A percentile compares a stretch with the other conserved stretches of the same genome.
Evolutionary conservation across 768 basidiomycete species (phyloP).

Genomic region (Tylopilus sp.): DNA sequence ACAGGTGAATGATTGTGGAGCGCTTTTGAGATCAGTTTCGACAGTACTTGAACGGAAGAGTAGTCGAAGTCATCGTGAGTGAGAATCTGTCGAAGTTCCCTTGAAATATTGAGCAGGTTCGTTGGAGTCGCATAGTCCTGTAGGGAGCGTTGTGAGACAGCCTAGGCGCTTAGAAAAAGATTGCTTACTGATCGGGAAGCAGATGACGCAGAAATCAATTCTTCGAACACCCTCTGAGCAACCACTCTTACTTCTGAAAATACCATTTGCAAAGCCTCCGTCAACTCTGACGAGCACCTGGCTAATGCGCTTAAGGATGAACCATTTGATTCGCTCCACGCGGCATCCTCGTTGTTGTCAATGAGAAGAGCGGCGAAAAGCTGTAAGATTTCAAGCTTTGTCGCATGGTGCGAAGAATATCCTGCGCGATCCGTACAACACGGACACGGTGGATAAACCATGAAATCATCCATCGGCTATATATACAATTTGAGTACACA

Average conservation of each 20-base stretch:
- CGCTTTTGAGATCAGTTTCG: conserved; percentile 47
- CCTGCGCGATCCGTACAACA: conserved; percentile 24
- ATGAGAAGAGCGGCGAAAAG: conserved; percentile 41
- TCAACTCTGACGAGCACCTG: conserved; percentile 10
- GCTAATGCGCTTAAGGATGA: neutral
- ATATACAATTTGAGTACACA: conserved; percentile 26
- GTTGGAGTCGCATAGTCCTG: conserved; percentile 32
- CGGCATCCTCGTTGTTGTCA: conserved; percentile 27
- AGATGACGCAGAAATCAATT: conserved; percentile 13
- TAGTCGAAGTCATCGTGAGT: conserved; percentile 51
- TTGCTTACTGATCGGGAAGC: conserved; percentile 25
- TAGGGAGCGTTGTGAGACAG: conserved; percentile 14
- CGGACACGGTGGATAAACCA: conserved; percentile 37
- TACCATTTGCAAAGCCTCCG: conserved; percentile 22
- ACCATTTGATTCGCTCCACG: neutral
- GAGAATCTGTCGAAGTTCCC: conserved; percentile 44
- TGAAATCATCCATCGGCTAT: conserved; percentile 52
- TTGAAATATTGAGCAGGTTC: conserved; percentile 36
- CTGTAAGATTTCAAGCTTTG: conserved; percentile 41
- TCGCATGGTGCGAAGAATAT: conserved; percentile 27
- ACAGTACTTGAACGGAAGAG: conserved; percentile 59
- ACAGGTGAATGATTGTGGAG: conserved; percentile 34
- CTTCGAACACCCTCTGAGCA: conserved; percentile 19
- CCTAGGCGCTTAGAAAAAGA: neutral
- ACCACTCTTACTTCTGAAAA: conserved; percentile 18